Base-by-base conservation (phyloP, 352 stramenopile genomes). In the Thalassiosira mediterranea region DNA sequence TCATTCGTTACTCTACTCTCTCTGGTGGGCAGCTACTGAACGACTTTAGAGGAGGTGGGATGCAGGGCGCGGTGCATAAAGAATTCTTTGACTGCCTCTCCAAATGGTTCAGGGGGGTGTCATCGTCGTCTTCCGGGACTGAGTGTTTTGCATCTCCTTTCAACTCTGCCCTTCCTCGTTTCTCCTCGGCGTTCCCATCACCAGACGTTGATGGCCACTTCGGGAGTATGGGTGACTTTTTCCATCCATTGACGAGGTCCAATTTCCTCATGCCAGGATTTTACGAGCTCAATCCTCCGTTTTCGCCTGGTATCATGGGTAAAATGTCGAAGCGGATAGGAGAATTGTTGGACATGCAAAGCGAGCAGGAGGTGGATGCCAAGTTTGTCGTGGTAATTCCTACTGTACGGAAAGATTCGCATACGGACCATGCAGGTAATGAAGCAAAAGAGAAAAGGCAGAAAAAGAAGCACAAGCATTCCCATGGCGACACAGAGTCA, bases 121-220 rank as follows among this genome's bases (percentile, higher is more conserved):
- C 60, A 23, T 7, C 37, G 51, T 38, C 11, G 23, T 5, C 17
- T 25, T 44, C 13, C 71, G 69, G 65, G 37, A 70, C 79, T 3
- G 85, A 91, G 48, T 86, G 81, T 5, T 91, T 89, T 77, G 81
- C 85, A 42, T 89, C 81, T 49, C 81, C 85, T 1, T 81, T 91
- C 37, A 91, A 91, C 61, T 62, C 48, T 28, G 62, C 29, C 5
- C 51, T 84, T 0, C 17, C 59, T 8, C 44, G 28, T 1, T 91
- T 77, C 64, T 70, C 54, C 32, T 91, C 84, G 0, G 79, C 81
- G 7, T 91, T 89, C 77, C 58, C 59, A 25, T 76, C 59, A 34
- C 54, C 47, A 3, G 81, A 89, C 68, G 42, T 91, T 3, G 85
- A 91, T 64, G 83, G 75, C 51, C 77, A 88, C 49, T 91, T 91